Base-by-base conservation (phyloP, 805 yeast species). In the Yarrowia alimentaria region DNA sequence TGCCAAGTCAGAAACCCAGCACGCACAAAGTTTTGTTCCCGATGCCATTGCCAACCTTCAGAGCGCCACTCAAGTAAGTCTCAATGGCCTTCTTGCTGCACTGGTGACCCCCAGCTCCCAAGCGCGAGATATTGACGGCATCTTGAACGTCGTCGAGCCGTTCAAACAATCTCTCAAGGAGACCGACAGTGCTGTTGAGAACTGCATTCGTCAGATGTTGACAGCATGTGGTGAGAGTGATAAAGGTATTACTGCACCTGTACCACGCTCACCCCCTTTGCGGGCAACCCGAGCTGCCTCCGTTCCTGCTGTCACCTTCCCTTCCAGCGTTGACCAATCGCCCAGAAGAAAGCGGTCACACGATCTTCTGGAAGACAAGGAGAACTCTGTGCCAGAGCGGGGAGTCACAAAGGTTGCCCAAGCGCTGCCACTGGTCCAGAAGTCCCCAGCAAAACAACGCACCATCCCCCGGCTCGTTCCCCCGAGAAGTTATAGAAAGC, bases 401-500 rank as follows among this genome's bases (percentile, higher is more conserved):
- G 31, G 24, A 10, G 8, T 38, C 25, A 10, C 10, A 7, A 22
- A 22, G 25, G 10, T 10, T 22, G 25, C 25, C 10, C 10, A 7
- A 22, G n/a, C 19, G 13, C 18, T 21, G 1, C 13, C 26, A 4
- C 47, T 24, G 12, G 31, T 7, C 10, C 43, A 13, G 19, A 40
- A 22, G 25, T 22, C 10, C 10, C 25, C n/a, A 22, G 25, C 25
- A 22, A 22, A 25, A n/a, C 30, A 24, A 14, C 49, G 22, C 10
- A 35, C 20, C 11, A 53, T 52, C 3, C 40, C 51, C 16, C 28
- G 35, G 6, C 25, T 52, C 20, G 38, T 34, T 7, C 30, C 20
- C 11, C 42, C 54, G 5, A 10, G 53, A n/a, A 38, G 45, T 12
- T 49, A 40, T 35, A 47, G 29, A 31, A 33, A 40, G 32, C 53